Evolutionary conservation across 768 basidiomycete genomes (phyloP), one percentile per base, ranked within the genome.

Genomic region (Tricholoma hemisulphureum): DNA sequence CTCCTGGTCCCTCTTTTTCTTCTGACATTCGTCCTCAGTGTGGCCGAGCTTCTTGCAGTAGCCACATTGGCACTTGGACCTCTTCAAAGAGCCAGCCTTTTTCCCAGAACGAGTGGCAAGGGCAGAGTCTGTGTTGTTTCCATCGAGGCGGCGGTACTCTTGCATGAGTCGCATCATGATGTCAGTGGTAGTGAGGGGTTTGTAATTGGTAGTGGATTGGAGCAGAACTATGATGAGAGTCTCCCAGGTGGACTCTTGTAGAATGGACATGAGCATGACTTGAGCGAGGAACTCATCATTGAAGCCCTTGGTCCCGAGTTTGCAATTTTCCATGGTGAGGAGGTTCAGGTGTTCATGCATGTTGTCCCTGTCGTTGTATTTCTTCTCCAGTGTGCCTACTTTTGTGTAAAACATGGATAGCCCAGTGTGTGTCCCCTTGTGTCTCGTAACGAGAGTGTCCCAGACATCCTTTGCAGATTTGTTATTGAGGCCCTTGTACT

Each of bases 201-300:
- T 20, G 16, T 18, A 23, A 24, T 56, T 32, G 11, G 51, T 56
- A 18, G 51, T 41, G 29, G 53, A n/a, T 58, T 56, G 52, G 32
- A 58, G 57, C 11, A 56, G 57, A 28, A 32, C 37, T n/a, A 58
- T 32, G 23, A 58, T 55, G 11, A 58, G 26, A 26, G 52, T 55
- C 18, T 58, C 57, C 57, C 57, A 58, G 32, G 32, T 51, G 9
- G 57, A 56, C n/a, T n/a, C n/a, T n/a, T n/a, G n/a, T n/a, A n/a
- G n/a, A n/a, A n/a, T n/a, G n/a, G n/a, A n/a, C n/a, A n/a, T n/a
- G n/a, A n/a, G n/a, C n/a, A n/a, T n/a, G n/a, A n/a, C n/a, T n/a
- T n/a, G n/a, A n/a, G n/a, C n/a, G n/a, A n/a, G n/a, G n/a, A n/a
- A n/a, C n/a, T n/a, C n/a, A n/a, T n/a, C n/a, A n/a, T n/a, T n/a